Conservation (phyloP, 2,329 filamentous ascomycete genomes). For the Pseudopithomyces chartarum region DNA sequence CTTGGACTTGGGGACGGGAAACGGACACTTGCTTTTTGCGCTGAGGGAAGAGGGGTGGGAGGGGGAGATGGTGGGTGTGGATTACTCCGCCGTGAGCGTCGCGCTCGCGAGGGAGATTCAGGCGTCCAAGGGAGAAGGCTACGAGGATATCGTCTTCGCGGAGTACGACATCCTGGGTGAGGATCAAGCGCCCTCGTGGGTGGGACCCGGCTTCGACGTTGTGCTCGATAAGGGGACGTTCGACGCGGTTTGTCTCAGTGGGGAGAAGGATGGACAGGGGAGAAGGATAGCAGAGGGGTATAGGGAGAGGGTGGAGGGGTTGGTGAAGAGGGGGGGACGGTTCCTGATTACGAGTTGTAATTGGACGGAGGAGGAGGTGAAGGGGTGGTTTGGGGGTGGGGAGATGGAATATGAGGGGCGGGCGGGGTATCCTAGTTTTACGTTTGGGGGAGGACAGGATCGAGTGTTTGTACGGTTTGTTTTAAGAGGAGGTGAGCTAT, state of each 20-base stretch:
- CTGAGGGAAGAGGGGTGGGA: constrained; percentile 71
- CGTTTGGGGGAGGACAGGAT: constrained; percentile 85
- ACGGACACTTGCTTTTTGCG: constrained; percentile 88
- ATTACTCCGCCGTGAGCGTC: constrained; percentile 81
- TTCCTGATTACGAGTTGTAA: constrained; percentile 95
- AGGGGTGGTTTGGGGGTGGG: constrained; percentile 70
- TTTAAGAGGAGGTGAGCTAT: constrained; percentile 62
- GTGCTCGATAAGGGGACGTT: constrained; percentile 99
- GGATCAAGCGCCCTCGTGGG: constrained; percentile 56
- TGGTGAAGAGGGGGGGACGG: constrained; percentile 73
- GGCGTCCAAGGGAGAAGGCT: constrained; percentile 34
- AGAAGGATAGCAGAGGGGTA: constrained; percentile 77
- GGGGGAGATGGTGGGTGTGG: constrained; percentile 80
- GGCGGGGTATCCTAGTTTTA: constrained; percentile 83
- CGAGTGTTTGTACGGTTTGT: constrained; percentile 86
- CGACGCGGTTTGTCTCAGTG: constrained; percentile 84
- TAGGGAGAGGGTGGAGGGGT: constrained; percentile 65
- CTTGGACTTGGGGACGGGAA: constrained; percentile 90
- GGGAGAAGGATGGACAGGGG: constrained; percentile 57
- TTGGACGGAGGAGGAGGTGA: constrained; percentile 91
- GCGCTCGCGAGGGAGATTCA: constrained; percentile 71
- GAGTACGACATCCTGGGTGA: constrained; percentile 58
- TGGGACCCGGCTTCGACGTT: constrained; percentile 76
- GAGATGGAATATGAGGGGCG: constrained; percentile 66
- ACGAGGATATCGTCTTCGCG: constrained; percentile 54